Conservation (phyloP, 352 stramenopile species). For the Halophytophthora batemanensis region DNA sequence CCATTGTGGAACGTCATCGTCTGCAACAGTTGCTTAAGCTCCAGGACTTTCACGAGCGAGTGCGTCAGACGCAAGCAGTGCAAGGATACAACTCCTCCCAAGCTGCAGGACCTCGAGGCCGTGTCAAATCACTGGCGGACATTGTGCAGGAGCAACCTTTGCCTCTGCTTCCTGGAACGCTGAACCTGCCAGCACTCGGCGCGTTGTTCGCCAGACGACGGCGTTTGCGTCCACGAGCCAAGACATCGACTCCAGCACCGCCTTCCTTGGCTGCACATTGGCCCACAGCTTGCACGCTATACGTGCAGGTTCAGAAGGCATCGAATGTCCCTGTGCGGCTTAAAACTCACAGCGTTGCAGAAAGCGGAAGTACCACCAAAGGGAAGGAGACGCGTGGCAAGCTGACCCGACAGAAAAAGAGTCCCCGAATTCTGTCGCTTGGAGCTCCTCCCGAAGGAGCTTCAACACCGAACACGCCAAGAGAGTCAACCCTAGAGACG, state of each 20-base stretch:
- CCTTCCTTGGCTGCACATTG: slow-evolving; percentile 30
- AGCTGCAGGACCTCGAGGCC: slow-evolving; percentile 18
- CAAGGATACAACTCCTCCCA: slow-evolving; percentile 19
- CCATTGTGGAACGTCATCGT: slow-evolving; percentile 47
- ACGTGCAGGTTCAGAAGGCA: slow-evolving; percentile 81
- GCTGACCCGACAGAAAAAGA: slow-evolving; percentile 23
- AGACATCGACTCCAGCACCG: slow-evolving; percentile 12
- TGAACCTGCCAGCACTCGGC: slow-evolving; percentile 62
- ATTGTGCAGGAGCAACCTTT: slow-evolving; percentile 86
- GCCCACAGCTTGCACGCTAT: slow-evolving; percentile 66
- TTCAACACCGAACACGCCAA: neutral
- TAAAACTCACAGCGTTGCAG: slow-evolving; percentile 11
- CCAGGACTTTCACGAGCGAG: slow-evolving; percentile 62
- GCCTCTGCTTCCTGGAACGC: slow-evolving; percentile 62
- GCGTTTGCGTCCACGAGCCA: slow-evolving; percentile 45
- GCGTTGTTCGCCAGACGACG: slow-evolving; percentile 52
- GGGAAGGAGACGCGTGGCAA: slow-evolving; percentile 14
- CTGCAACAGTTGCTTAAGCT: slow-evolving; percentile 48
- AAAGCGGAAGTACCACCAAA: slow-evolving; percentile 11
- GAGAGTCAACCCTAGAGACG: slow-evolving; percentile 16
- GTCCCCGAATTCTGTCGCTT: slow-evolving; percentile 7
- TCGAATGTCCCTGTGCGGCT: slow-evolving; percentile 70
- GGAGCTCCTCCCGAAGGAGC: neutral
- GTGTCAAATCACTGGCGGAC: slow-evolving; percentile 31
- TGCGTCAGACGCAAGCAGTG: slow-evolving; percentile 31